A percentile compares a stretch with the other conserved stretches of the same genome.
phyloP scores from a whole-genome alignment of 495 filamentous ascomycete species.

The Podospora anserina region DNA sequence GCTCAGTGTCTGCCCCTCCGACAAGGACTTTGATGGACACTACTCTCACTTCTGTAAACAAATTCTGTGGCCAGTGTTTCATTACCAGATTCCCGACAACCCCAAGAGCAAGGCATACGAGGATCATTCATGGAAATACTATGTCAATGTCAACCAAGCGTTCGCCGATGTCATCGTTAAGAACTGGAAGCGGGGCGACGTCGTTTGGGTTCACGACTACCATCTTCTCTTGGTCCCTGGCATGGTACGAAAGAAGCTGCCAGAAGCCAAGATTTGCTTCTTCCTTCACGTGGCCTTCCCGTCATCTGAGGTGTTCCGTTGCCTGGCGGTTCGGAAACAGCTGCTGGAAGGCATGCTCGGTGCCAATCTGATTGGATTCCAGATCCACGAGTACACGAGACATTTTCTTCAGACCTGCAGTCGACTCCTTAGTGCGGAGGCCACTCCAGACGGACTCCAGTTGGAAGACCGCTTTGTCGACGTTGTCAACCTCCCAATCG shows the following conservation, averaged over 20 bases:
- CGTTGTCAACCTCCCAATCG: conserved; percentile 70
- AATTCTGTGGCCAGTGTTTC: conserved; percentile 86
- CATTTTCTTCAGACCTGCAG: conserved; percentile 95
- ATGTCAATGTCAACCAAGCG: conserved; percentile 82
- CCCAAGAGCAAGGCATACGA: conserved; percentile 97
- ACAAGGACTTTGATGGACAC: conserved; percentile 87
- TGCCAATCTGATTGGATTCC: conserved; percentile 86
- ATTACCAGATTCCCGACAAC: conserved; percentile 94
- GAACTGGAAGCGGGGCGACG: conserved; percentile 87
- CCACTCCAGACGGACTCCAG: conserved; percentile 80
- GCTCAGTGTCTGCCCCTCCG: conserved; percentile 75
- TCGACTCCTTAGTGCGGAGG: conserved; percentile 78
- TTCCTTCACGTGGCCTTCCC: conserved; percentile 94
- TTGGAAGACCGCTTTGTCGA: conserved; percentile 92
- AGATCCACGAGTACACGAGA: conserved; percentile 85
- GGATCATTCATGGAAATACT: conserved; percentile 94
- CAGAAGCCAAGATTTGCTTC: conserved; percentile 90
- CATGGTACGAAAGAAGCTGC: conserved; percentile 82
- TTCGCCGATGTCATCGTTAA: conserved; percentile 85
- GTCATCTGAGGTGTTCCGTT: conserved; percentile 91
- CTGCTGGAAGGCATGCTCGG: conserved; percentile 88
- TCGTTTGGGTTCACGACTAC: conserved; percentile 93
- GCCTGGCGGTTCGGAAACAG: conserved; percentile 76
- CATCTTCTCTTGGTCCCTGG: conserved; percentile 86
- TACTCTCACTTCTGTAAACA: conserved; percentile 93